Conservation (phyloP, 495 filamentous ascomycete species). For the Hamigera avellanea region DNA sequence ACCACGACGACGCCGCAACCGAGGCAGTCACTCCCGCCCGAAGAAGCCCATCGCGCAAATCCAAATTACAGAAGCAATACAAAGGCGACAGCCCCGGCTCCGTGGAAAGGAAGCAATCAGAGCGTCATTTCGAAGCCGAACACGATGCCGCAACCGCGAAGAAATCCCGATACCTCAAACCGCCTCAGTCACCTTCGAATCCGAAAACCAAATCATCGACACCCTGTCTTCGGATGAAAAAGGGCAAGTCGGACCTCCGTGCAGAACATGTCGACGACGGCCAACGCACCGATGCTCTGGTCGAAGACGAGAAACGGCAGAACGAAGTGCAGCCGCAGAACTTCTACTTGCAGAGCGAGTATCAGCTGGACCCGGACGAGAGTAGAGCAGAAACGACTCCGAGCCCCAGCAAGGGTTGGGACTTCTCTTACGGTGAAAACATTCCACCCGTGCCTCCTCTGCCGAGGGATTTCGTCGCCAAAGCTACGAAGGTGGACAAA, state of each 20-base stretch:
- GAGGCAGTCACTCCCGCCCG: too few species aligned
- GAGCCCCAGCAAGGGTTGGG: conserved; percentile 10
- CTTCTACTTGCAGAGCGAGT: conserved; percentile 4
- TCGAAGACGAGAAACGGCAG: not conserved
- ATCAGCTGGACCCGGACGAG: conserved; percentile 14
- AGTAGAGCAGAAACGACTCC: conserved; percentile 5
- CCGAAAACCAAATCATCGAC: conserved; percentile 5
- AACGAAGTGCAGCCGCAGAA: not conserved
- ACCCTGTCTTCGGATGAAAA: conserved; percentile 16
- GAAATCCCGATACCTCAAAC: not conserved
- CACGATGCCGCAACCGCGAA: not conserved
- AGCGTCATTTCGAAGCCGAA: not conserved
- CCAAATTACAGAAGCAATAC: conserved; percentile 27
- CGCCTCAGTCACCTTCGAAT: not conserved
- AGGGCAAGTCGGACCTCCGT: conserved; percentile 14
- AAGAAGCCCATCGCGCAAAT: conserved; percentile 2
- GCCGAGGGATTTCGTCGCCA: conserved; percentile 26
- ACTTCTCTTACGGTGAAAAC: conserved; percentile 16
- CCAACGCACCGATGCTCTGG: not conserved
- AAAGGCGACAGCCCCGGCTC: conserved; percentile 29
- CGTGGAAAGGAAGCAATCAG: conserved; percentile 17
- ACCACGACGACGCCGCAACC: too few species aligned
- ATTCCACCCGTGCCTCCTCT: conserved; percentile 36
- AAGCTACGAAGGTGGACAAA: conserved; percentile 20
- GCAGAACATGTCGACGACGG: conserved; percentile 8